Percentiles rank a stretch among this genome's conserved stretches.
Evolutionary conservation across 352 stramenopile genomes (phyloP).

Genomic region (Phytophthora meadii): DNA sequence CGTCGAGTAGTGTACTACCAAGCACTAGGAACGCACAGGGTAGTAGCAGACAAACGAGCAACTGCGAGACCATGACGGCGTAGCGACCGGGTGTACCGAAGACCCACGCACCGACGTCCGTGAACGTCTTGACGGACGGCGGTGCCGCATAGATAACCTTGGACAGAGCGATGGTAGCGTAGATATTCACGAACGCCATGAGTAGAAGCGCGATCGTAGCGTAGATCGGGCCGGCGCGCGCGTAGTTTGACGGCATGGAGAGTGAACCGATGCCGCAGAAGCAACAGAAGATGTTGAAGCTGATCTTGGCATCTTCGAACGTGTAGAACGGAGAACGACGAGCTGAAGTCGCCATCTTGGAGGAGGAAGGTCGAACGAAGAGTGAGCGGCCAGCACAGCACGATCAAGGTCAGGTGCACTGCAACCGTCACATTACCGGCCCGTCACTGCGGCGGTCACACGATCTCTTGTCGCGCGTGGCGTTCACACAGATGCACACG

Average conservation of each 20-base stretch:
- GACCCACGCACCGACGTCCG: constrained; percentile 52
- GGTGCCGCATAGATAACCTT: constrained; percentile 51
- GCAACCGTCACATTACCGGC: too few relatives aligned
- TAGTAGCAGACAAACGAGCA: constrained; percentile 55
- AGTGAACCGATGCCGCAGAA: constrained; percentile 76
- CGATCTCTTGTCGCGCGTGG: constrained; percentile 25
- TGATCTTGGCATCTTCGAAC: constrained; percentile 61
- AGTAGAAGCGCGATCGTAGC: constrained; percentile 59
- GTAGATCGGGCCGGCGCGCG: constrained; percentile 52
- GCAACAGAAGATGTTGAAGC: constrained; percentile 71
- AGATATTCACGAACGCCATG: constrained; percentile 74
- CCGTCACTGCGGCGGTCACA: constrained; percentile 3
- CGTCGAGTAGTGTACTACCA: constrained; percentile 51
- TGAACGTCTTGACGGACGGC: constrained; percentile 49
- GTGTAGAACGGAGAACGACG: constrained; percentile 42
- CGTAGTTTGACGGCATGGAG: constrained; percentile 74
- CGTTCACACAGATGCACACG: constrained; percentile 13
- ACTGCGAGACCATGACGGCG: constrained; percentile 48
- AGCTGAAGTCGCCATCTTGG: constrained; percentile 14
- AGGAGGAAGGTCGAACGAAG: constrained; percentile 14
- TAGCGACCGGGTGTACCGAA: constrained; percentile 52
- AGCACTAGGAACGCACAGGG: constrained; percentile 62
- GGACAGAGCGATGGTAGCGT: constrained; percentile 52
- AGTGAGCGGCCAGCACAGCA: constrained; percentile 16
- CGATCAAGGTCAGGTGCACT: neutral